Percentiles rank a stretch among this genome's conserved stretches.
Evolutionary conservation across 768 basidiomycete genomes (phyloP).

Genomic region (Suillus lakei): DNA sequence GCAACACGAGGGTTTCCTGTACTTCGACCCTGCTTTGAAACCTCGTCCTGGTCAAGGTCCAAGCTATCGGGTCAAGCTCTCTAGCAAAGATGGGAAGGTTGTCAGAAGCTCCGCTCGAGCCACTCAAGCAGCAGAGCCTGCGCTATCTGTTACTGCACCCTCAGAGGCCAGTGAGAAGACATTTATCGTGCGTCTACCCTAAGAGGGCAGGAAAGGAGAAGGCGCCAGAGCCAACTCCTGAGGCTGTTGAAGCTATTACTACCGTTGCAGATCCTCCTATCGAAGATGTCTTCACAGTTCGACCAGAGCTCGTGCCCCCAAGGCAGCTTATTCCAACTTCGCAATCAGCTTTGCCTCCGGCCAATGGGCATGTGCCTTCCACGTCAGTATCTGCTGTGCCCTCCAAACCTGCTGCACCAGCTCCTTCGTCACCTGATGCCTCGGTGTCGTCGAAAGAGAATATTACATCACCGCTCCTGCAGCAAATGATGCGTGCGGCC

Average conservation of each 20-base stretch:
- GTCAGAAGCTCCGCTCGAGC: constrained; percentile 42
- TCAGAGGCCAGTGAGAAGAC: constrained; percentile 50
- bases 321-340: constrained; percentile 25
- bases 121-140: constrained; percentile 14
- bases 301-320: constrained; percentile 47
- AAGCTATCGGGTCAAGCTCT: constrained; percentile 65
- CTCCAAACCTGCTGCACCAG: constrained; percentile 14
- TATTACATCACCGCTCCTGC: constrained; percentile 14
- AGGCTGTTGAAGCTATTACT: constrained; percentile 27
- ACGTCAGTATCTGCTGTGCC: neutral
- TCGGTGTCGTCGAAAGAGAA: constrained; percentile 15
- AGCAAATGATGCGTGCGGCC: constrained; percentile 10
- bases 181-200: constrained; percentile 62
- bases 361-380: constrained; percentile 6
- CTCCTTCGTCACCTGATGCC: constrained; percentile 15
- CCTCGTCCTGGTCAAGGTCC: constrained; percentile 60
- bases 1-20: constrained; percentile 76
- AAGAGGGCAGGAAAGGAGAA: constrained; percentile 44
- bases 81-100: constrained; percentile 50
- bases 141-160: constrained; percentile 23
- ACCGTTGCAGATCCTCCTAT: constrained; percentile 43
- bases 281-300: constrained; percentile 65
- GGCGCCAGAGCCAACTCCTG: constrained; percentile 20
- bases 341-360: constrained; percentile 34
- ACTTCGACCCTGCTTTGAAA: constrained; percentile 63